Evolutionary conservation across 768 basidiomycete genomes (phyloP).

Genomic region (Coprinellus aureogranulatus): DNA sequence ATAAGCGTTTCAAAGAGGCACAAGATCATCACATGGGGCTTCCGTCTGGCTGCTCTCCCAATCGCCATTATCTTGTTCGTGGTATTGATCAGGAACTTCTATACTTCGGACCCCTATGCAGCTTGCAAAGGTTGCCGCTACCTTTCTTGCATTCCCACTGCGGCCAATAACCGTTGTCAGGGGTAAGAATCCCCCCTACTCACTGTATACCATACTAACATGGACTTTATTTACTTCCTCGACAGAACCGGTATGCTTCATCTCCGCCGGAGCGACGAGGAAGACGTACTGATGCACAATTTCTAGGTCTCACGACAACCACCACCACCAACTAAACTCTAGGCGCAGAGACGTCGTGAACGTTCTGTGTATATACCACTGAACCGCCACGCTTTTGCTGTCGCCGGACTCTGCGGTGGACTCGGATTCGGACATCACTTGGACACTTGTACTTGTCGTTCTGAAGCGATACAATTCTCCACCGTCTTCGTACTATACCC

Average conservation of each 20-base stretch:
- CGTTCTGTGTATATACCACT: neutral
- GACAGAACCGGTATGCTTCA: constrained; percentile 34
- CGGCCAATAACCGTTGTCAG: constrained; percentile 65
- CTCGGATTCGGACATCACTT: too few species aligned
- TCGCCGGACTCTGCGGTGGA: too few species aligned
- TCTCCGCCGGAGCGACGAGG: neutral
- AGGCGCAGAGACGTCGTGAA: neutral
- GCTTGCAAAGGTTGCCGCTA: constrained; percentile 88
- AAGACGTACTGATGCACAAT: neutral
- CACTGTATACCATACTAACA: neutral
- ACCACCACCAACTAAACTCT: neutral
- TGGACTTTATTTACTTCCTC: constrained; percentile 8
- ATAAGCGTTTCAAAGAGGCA: constrained; percentile 80
- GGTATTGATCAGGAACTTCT: constrained; percentile 84
- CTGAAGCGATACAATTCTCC: too few species aligned
- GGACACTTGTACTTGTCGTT: too few species aligned
- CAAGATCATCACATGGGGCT: constrained; percentile 64
- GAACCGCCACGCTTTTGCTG: too few species aligned
- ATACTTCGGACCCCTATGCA: constrained; percentile 81
- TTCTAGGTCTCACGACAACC: constrained; percentile 15
- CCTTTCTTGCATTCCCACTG: constrained; percentile 83
- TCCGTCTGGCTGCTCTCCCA: constrained; percentile 72
- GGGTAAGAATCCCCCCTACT: constrained; percentile 34
- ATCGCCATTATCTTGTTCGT: constrained; percentile 79
- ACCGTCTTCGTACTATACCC: too few species aligned